Base-by-base conservation (phyloP, 768 basidiomycete genomes). In the Tylopilus sp. region DNA sequence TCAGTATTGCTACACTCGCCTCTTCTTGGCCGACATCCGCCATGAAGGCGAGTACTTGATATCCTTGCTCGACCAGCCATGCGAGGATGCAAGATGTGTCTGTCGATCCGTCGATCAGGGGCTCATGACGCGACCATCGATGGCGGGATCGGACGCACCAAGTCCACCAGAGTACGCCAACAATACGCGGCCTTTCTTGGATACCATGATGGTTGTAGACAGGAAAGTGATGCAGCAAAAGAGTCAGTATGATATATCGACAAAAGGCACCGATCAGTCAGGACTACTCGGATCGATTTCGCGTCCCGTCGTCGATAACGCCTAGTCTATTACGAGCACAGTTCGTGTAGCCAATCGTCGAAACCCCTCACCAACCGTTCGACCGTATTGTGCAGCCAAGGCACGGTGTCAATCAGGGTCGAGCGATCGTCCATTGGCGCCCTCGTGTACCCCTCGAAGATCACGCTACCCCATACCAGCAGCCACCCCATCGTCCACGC, bases 1-100 rank as follows among this genome's bases (percentile, higher is more conserved):
- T 22, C 39, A 23, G 15, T 42, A 5, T 1, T n/a, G n/a, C 20
- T 5, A 11, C 6, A 57, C 72, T 26, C 47, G 84, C 90, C 77
- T 93, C 91, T 70, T 93, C 91, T 62, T 93, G 91, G 12, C 91
- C 92, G 50, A 95, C 88, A 73, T 95, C 91, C 12, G 92, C 91
- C 90, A 95, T 94, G 81, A 95, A 98, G 21, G 94, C 92, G 60
- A 88, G 83, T 57, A 98, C 95, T 66, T 98, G 91, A 73, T 98
- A 99, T 51, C 92, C 94, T 69, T 98, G 79, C 69, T 99, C 97
- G 71, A 98, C 93, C 72, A 99, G 78, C 95, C 95, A 99, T 47
- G 92, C 92, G 62, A 98, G 86, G 75, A 99, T 99, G 74, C 95
- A 98, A 33, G 95, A 98, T 20, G 97, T 99, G 73, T 99, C 97